These are phyloP conservation scores for Phaeosphaeria sp. DNA, from an alignment of 2,329 filamentous ascomycete genomes.

Conservation along the genomic window DNA sequence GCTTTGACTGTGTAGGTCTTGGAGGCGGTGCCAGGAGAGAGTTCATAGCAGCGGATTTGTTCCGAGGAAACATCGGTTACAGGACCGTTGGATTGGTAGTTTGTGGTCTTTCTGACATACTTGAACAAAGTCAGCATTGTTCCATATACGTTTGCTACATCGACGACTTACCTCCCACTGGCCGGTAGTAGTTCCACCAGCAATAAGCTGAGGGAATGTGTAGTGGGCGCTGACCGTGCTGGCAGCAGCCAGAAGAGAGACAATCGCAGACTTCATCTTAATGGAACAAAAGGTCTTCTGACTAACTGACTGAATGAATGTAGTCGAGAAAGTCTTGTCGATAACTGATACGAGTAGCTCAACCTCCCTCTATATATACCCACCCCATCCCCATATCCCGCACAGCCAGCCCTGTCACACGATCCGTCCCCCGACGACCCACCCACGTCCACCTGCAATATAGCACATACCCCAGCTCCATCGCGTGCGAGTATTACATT, in stretches of 20 bases:
- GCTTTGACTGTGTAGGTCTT: constrained; percentile 20
- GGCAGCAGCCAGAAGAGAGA: constrained; percentile 25
- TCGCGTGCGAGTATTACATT: background rate
- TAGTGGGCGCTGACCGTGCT: constrained; percentile 40
- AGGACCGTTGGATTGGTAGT: constrained; percentile 43
- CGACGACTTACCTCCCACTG: constrained; percentile 26
- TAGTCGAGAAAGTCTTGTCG: background rate
- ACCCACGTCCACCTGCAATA: background rate
- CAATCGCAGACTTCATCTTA: constrained; percentile 39
- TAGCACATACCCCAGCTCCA: background rate
- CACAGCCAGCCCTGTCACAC: background rate
- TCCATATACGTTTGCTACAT: no score
- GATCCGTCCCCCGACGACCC: background rate
- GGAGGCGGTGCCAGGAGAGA: constrained; percentile 19
- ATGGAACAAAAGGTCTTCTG: background rate
- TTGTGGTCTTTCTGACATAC: background rate
- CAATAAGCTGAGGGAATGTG: constrained; percentile 41
- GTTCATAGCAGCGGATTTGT: constrained; percentile 37
- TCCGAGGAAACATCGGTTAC: constrained; percentile 19
- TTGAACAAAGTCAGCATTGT: background rate
- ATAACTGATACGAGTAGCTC: background rate
- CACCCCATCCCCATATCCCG: background rate
- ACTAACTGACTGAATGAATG: background rate
- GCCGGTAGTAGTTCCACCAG: constrained; percentile 24
- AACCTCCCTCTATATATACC: background rate